Evolutionary conservation across 2,329 filamentous ascomycete species (phyloP), one percentile per base, ranked within the genome.

Genomic region (Trichoderma cornu-damae): DNA sequence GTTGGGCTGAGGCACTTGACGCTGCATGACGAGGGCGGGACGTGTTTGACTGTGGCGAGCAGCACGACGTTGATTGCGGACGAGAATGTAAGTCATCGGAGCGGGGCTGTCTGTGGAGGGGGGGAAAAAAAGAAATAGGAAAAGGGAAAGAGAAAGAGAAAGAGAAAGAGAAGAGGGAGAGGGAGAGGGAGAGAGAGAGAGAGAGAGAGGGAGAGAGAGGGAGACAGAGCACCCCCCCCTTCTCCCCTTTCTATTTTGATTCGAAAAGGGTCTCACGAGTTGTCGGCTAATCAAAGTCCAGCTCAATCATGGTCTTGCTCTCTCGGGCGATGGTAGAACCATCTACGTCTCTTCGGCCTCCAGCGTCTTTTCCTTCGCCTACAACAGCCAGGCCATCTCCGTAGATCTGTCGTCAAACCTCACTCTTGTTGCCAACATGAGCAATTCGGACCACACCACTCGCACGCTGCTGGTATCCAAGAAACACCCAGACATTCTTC

Each of bases 391-490:
- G 2, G 70, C 75, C 7, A 74, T 73, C 47, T 77, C 78, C 3
- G 76, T 82, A 42, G 61, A 59, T 14, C 35, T 59, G 20, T 62
- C 67, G 43, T 62, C 66, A 52, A 77, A 75, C 49, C 74, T 74
- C 59, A 81, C 78, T 3, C 59, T 90, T 4, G 74, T 91, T 46
- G 74, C 73, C 35, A 82, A 83, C 62, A 89, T 90, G 85, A 75
- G 64, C 63, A 79, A 78, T 59, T 69, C 74, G 4, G 86, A 84
- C 48, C 86, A 90, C 63, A 80, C 75, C 5, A 86, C 86, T 0
- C 79, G 88, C 34, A 90, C 87, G 0, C 73, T 91, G 1, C 75
- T 89, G 37, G 71, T 87, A 12, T 84, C 86, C 0, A 67, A 73
- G 14, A 76, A 77, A 30, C 70, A 75, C 6, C 77, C 82, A 0